phyloP scores from a whole-genome alignment of 1,284 basidiomycete species.

The Tilletia setariae region DNA sequence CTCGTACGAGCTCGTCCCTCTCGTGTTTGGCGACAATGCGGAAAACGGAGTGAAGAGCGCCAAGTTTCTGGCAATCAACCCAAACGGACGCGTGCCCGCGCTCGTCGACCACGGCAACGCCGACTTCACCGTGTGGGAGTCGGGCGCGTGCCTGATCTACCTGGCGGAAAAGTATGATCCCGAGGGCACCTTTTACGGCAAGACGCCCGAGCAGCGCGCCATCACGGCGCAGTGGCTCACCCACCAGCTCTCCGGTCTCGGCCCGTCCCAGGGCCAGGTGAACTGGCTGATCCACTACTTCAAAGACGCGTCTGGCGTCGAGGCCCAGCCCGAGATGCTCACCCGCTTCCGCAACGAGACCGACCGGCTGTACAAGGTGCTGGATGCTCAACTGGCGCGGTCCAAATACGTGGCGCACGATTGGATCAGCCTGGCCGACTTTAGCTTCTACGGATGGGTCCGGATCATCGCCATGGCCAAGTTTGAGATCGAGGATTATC shows the following conservation, averaged over 20 bases:
- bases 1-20: conserved; percentile 35
- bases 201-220: conserved; percentile 31
- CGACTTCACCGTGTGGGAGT: conserved; percentile 38
- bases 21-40: conserved; percentile 38
- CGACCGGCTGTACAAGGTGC: conserved; percentile 38
- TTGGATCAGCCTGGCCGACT: conserved; percentile 46
- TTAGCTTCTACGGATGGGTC: conserved; percentile 30
- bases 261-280: conserved; percentile 37
- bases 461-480: conserved; percentile 22
- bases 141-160: conserved; percentile 42
- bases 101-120: conserved; percentile 33
- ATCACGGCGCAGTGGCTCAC: conserved; percentile 40
- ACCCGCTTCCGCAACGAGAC: conserved; percentile 42
- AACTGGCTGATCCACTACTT: conserved; percentile 21
- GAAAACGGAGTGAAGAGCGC: conserved; percentile 44
- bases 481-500: conserved; percentile 39
- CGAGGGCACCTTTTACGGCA: conserved; percentile 24
- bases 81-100: conserved; percentile 43
- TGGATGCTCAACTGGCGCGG: conserved; percentile 37
- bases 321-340: conserved; percentile 22
- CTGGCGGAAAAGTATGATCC: conserved; percentile 44
- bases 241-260: conserved; percentile 37
- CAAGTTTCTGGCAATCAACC: conserved; percentile 41
- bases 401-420: conserved; percentile 40
- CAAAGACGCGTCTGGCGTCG: background rate